Conservation (phyloP, 345 rosid genomes). For the Gossypium rotundifolium region DNA sequence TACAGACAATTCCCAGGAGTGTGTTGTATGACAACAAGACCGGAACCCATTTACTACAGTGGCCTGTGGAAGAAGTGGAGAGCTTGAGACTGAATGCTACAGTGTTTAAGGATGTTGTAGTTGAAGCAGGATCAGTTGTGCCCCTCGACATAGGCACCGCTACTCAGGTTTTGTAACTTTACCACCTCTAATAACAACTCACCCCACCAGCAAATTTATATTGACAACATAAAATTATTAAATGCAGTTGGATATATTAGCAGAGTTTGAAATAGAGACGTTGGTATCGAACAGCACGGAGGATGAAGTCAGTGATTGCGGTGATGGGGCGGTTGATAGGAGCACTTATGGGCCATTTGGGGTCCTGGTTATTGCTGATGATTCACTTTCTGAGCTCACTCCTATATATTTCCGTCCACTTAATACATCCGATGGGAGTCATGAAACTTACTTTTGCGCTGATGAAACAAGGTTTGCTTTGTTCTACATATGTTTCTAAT, state of each 20-base stretch:
- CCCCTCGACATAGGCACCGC: constrained; percentile 54
- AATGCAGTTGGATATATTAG: constrained; percentile 51
- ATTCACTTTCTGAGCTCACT: constrained; percentile 64
- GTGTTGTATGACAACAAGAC: constrained; percentile 28
- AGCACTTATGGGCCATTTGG: constrained; percentile 80
- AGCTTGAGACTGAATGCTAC: constrained; percentile 58
- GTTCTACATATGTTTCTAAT: neutral
- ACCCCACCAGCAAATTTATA: neutral
- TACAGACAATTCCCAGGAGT: constrained; percentile 16
- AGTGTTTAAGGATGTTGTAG: constrained; percentile 32
- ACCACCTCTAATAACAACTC: neutral
- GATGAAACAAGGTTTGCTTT: constrained; percentile 62
- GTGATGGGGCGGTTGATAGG: constrained; percentile 46
- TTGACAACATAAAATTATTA: no score
- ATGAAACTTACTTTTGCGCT: constrained; percentile 53
- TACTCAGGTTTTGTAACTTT: constrained; percentile 37
- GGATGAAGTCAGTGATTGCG: constrained; percentile 27
- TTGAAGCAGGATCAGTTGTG: constrained; percentile 56
- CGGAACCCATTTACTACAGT: constrained; percentile 54
- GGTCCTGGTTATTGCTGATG: constrained; percentile 57
- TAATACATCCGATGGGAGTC: constrained; percentile 27
- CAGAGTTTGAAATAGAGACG: constrained; percentile 41
- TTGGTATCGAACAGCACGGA: constrained; percentile 22
- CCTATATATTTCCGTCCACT: constrained; percentile 61
- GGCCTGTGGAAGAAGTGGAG: constrained; percentile 88